Evolutionary conservation across 306 rosid genomes (phyloP).

Genomic region (Cyamopsis tetragonoloba): DNA sequence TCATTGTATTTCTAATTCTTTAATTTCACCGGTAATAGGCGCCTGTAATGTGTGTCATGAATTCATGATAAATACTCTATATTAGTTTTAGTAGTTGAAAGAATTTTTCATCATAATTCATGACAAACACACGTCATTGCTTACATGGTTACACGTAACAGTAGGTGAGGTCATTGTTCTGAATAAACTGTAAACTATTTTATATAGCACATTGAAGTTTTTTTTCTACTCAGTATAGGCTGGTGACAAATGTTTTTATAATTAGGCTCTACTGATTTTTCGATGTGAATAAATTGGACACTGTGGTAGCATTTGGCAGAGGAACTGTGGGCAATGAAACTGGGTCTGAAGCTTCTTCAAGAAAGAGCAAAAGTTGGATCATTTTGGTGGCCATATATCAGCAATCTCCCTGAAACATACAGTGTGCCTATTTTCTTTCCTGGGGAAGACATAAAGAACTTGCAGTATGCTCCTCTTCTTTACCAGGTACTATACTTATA

Average conservation of each 20-base stretch:
- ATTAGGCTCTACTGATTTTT: conserved; percentile 63
- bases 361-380: conserved; percentile 93
- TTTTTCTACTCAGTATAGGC: conserved; percentile 26
- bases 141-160: too few relatives aligned
- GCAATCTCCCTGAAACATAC: conserved; percentile 81
- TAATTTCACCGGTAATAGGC: too few relatives aligned
- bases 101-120: too few relatives aligned
- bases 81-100: too few relatives aligned
- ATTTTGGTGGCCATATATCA: conserved; percentile 92
- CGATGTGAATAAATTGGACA: conserved; percentile 75
- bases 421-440: conserved; percentile 77
- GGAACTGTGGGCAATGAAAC: conserved; percentile 96
- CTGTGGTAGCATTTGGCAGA: conserved; percentile 93
- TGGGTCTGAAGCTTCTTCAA: conserved; percentile 95
- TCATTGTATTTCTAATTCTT: too few relatives aligned
- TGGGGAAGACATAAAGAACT: conserved; percentile 79
- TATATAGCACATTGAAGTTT: background rate
- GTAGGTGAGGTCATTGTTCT: background rate
- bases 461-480: conserved; percentile 97
- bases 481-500: conserved; percentile 64
- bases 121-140: too few relatives aligned
- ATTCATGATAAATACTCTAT: too few relatives aligned
- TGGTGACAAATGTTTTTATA: conserved; percentile 44
- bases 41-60: too few relatives aligned
- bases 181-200: background rate